These are phyloP conservation scores for Diaporthe velutina DNA, from an alignment of 2,329 filamentous ascomycete genomes.

Conservation along the genomic window DNA sequence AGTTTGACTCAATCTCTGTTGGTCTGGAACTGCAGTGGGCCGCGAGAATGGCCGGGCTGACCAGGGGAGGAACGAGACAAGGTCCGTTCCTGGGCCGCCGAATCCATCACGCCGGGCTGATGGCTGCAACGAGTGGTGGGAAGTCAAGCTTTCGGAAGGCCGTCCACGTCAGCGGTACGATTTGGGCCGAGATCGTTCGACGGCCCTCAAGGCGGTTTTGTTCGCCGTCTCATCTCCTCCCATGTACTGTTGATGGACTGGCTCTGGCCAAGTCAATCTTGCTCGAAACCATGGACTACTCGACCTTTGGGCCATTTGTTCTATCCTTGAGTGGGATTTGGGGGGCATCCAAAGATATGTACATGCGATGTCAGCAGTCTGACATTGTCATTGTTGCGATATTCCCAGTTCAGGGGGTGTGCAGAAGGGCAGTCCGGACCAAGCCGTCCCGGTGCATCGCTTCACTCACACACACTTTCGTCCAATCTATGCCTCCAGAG, in stretches of 20 bases:
- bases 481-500: not conserved
- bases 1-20: no score
- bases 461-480: not conserved
- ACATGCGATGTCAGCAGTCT: not conserved
- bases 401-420: no score
- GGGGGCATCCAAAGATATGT: not conserved
- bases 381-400: no score
- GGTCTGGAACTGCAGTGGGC: not conserved
- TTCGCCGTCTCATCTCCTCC: not conserved
- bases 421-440: no score
- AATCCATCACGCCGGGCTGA: not conserved
- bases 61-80: not conserved
- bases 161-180: not conserved
- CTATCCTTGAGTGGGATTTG: not conserved
- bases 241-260: not conserved
- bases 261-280: not conserved
- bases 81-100: not conserved
- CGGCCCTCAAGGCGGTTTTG: not conserved
- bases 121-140: no score
- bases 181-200: not conserved
- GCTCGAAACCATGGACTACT: not conserved
- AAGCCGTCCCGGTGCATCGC: no score
- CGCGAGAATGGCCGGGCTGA: not conserved
- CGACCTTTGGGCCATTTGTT: no score
- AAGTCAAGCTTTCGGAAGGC: not conserved